Conservation (phyloP, 2,329 filamentous ascomycete species). For the Penicillium expansum region DNA sequence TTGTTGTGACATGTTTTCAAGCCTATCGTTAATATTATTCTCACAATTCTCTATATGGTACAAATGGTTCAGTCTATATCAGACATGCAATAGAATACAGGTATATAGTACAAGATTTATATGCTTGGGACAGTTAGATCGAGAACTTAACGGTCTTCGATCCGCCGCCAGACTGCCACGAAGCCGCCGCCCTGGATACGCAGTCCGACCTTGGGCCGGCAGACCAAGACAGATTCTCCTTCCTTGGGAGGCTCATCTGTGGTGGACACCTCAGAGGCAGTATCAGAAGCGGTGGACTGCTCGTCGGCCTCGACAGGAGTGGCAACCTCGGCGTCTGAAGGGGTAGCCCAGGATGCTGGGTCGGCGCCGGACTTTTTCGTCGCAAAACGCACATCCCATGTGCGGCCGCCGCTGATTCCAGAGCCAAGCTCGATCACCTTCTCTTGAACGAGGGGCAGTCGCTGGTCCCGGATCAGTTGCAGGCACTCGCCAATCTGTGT, state of each 20-base stretch:
- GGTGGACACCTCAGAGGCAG: slow-evolving; percentile 3
- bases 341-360: slow-evolving; percentile 30
- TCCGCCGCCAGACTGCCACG: slow-evolving; percentile 50
- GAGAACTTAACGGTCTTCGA: slow-evolving; percentile 30
- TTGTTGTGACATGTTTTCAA: background rate
- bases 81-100: slow-evolving; percentile 10
- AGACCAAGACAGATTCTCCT: slow-evolving; percentile 47
- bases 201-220: slow-evolving; percentile 51
- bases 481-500: slow-evolving; percentile 71
- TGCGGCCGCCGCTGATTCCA: slow-evolving; percentile 46
- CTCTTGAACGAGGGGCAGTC: slow-evolving; percentile 53
- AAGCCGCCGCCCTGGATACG: slow-evolving; percentile 52
- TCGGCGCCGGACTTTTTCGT: slow-evolving; percentile 38
- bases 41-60: slow-evolving; percentile 4
- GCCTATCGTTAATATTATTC: background rate
- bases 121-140: slow-evolving; percentile 5
- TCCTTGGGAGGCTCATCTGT: slow-evolving; percentile 19
- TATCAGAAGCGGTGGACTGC: slow-evolving; percentile 2
- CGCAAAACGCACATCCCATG: slow-evolving; percentile 48
- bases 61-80: slow-evolving; percentile 3
- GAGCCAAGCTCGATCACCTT: slow-evolving; percentile 47
- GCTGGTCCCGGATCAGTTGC: slow-evolving; percentile 51
- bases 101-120: slow-evolving; percentile 9
- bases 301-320: slow-evolving; percentile 13
- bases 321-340: slow-evolving; percentile 17